These are phyloP conservation scores for Sugiyamaella mastotermitis DNA, from an alignment of 805 yeast genomes.

Conservation along the genomic window DNA sequence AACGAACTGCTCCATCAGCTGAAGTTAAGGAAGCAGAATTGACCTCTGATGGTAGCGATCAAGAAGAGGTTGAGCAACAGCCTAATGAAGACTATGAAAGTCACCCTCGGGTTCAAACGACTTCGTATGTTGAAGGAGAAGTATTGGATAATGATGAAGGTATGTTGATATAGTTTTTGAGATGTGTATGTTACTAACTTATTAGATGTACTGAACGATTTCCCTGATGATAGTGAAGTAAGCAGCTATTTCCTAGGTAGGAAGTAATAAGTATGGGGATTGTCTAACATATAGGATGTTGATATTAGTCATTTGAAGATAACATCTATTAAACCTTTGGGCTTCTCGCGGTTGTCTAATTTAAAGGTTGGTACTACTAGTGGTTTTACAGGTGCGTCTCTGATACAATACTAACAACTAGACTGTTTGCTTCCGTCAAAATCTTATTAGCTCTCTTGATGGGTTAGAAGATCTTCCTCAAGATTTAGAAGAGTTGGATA, in stretches of 20 bases:
- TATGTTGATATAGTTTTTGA: slow-evolving; percentile 3
- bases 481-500: slow-evolving; percentile 68
- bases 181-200: slow-evolving; percentile 42
- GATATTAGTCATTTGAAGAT: slow-evolving; percentile 10
- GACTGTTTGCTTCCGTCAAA: slow-evolving; percentile 72
- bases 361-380: slow-evolving; percentile 1
- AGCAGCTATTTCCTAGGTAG: no score
- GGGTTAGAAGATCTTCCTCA: slow-evolving; percentile 59
- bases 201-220: slow-evolving; percentile 28
- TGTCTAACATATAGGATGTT: slow-evolving; percentile 2
- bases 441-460: slow-evolving; percentile 66
- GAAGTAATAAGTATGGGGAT: no score
- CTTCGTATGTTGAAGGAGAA: slow-evolving; percentile 36
- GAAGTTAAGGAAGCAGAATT: no score
- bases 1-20: no score
- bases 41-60: no score
- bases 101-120: no score
- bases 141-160: slow-evolving; percentile 64
- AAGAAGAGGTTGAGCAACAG: no score
- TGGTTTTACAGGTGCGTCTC: no score
- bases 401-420: slow-evolving; percentile 19
- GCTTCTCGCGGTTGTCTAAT: slow-evolving; percentile 4
- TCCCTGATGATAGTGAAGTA: slow-evolving; percentile 44
- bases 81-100: no score
- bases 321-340: slow-evolving; percentile 6